Evolutionary conservation across 148 eudicot genomes (phyloP).

Genomic region (Pharnaceum exiguum): DNA sequence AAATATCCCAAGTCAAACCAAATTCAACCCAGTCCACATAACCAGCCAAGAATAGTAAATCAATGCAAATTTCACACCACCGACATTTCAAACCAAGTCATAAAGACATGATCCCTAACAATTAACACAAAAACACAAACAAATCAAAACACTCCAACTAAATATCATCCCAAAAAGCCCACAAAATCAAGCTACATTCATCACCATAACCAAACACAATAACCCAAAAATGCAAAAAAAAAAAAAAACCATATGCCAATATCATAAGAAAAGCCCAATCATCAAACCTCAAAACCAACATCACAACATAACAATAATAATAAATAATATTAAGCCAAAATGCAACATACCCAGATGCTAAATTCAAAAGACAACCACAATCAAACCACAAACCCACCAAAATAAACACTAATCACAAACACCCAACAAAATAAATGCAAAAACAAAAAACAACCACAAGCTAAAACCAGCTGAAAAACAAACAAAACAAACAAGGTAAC

Average conservation of each 20-base stretch:
- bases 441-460: conserved; percentile 3
- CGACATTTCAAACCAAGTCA: no score
- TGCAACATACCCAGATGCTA: neutral
- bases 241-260: conserved; percentile 2
- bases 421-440: neutral
- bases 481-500: neutral
- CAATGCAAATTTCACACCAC: no score
- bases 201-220: neutral
- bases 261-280: neutral
- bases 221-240: neutral
- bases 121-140: no score
- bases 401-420: neutral
- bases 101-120: no score
- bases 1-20: neutral
- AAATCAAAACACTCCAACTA: no score
- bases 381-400: neutral
- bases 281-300: neutral
- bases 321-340: no score
- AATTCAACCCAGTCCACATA: no score
- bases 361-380: neutral
- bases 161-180: conserved; percentile 3
- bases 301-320: neutral
- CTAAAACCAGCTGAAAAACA: neutral
- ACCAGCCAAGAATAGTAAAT: no score
- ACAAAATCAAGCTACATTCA: neutral